phyloP scores from a whole-genome alignment of 2,329 filamentous ascomycete genomes.

The Ceratocystis lukuohia region DNA sequence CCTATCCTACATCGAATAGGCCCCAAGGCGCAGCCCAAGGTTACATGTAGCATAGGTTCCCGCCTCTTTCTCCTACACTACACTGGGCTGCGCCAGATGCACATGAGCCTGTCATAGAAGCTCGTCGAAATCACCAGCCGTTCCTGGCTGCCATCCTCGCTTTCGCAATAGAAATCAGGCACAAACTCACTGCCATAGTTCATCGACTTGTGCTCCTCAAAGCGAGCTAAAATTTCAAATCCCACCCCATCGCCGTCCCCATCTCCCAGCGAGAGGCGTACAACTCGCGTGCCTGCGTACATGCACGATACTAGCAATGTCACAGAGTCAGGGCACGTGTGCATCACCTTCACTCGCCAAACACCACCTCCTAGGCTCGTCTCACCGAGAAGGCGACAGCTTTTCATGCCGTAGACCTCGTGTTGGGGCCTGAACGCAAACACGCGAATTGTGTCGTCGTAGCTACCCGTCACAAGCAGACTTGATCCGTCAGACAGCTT shows the following conservation, averaged over 20 bases:
- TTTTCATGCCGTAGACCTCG: constrained; percentile 30
- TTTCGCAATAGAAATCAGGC: constrained; percentile 24
- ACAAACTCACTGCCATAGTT: constrained; percentile 76
- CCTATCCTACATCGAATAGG: background rate
- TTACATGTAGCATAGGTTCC: background rate
- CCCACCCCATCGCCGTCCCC: constrained; percentile 35
- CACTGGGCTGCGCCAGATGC: constrained; percentile 42
- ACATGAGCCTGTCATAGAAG: constrained; percentile 61
- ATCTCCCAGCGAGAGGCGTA: constrained; percentile 31
- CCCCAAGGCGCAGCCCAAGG: no score
- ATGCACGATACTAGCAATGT: constrained; percentile 77
- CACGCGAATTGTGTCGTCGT: constrained; percentile 72
- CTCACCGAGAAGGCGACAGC: constrained; percentile 45
- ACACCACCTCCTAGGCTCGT: constrained; percentile 64
- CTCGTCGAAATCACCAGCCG: constrained; percentile 49
- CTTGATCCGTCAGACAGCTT: constrained; percentile 32
- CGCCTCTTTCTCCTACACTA: background rate
- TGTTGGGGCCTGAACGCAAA: constrained; percentile 37
- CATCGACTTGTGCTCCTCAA: constrained; percentile 85
- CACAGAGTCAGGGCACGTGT: constrained; percentile 24
- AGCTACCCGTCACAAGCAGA: constrained; percentile 72
- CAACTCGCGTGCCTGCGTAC: constrained; percentile 70
- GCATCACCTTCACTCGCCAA: constrained; percentile 64
- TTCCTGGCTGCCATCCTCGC: constrained; percentile 23
- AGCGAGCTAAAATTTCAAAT: constrained; percentile 54